Evolutionary conservation across 495 filamentous ascomycete species (phyloP), one percentile per base, ranked within the genome.

Genomic region (Neurospora sublineolata): DNA sequence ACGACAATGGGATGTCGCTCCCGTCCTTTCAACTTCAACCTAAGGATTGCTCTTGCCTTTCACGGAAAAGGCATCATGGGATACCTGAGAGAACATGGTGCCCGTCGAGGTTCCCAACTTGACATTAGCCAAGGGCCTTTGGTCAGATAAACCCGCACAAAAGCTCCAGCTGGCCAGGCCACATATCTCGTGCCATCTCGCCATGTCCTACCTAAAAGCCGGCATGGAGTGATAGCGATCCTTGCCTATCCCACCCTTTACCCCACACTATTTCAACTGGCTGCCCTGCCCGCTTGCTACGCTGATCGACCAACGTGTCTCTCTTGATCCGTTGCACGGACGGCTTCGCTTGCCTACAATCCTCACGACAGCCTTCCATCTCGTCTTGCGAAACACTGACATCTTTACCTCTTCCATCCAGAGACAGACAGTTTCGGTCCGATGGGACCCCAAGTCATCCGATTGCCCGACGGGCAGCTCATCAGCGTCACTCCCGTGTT

Each of bases 401-500:
- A 60, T 33, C 12, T 11, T 6, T 14, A 7, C 52, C 23, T 60
- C 52, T 60, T 60, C 23, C 27, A 60, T 60, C 52, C 14, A 60
- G 52, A 60, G 7, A 1, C 23, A 30, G 46, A 58, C 46, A 33
- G 5, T 1, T 33, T 60, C 30, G 37, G 33, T 39, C 36, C 73
- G 42, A 85, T 85, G 83, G 73, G 76, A 9, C 82, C 80, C 12
- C 80, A 83, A 42, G 69, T 78, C 52, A 76, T 91, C 69, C 85
- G 92, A 79, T 84, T 97, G 69, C 94, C 94, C 73, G 94, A 97
- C 81, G 94, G 93, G 76, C 92, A 93, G 82, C 91, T 85, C 74
- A 86, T 95, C 73, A 90, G 89, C 0, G 89, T 97, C 30, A 87
- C 87, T 18, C 91, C 93, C 4, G 92, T 97, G 40, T 97, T 97